phyloP scores from a whole-genome alignment of 1,139 yeast genomes.

The Blastobotrys malaysiensis region DNA sequence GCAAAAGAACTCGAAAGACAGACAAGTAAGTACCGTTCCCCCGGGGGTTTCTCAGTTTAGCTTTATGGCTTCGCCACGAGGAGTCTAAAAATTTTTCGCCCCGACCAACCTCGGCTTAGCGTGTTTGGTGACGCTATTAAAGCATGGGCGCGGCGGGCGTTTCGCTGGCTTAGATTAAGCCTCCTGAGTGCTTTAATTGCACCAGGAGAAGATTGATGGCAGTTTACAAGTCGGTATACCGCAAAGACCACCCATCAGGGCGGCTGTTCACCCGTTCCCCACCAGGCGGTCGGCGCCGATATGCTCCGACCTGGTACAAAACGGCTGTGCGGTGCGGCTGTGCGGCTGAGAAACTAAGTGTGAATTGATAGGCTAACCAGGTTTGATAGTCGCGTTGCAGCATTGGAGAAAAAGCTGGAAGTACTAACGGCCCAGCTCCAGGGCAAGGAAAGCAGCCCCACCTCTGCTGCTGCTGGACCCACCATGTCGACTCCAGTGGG shows the following conservation, averaged over 20 bases:
- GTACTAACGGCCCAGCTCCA: conserved; percentile 27
- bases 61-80: background rate
- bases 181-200: too few relatives aligned
- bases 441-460: conserved; percentile 13
- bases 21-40: conserved; percentile 25
- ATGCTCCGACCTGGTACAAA: background rate
- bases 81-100: background rate
- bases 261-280: too few relatives aligned
- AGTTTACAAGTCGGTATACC: too few relatives aligned
- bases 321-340: background rate
- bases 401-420: conserved; percentile 34
- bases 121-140: too few relatives aligned
- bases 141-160: too few relatives aligned
- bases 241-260: too few relatives aligned
- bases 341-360: too few relatives aligned
- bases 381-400: conserved; percentile 31
- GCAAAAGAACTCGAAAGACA: conserved; percentile 44
- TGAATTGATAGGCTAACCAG: conserved; percentile 3
- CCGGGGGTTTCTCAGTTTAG: background rate
- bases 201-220: too few relatives aligned
- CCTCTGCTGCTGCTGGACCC: background rate
- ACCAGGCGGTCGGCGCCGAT: background rate
- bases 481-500: background rate
- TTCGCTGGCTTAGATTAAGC: too few relatives aligned
- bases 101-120: background rate